Evolutionary conservation across 2,329 filamentous ascomycete species (phyloP).

Genomic region (Penicillium sp.): DNA sequence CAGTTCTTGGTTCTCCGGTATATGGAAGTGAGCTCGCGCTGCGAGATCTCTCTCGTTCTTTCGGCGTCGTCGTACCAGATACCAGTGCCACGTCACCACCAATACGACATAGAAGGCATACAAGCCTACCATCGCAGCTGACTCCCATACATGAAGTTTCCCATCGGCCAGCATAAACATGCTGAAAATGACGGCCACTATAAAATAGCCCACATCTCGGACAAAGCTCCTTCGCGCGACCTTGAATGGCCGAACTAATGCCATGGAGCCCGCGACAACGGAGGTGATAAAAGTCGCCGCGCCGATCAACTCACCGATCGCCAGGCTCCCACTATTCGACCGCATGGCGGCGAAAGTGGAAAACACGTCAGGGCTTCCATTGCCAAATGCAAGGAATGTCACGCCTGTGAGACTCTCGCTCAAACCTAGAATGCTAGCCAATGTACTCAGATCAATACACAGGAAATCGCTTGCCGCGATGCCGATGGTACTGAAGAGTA

Average conservation of each 20-base stretch:
- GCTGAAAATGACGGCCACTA: conserved; percentile 79
- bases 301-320: conserved; percentile 90
- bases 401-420: conserved; percentile 96
- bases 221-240: conserved; percentile 88
- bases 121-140: conserved; percentile 81
- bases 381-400: conserved; percentile 93
- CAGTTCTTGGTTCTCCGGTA: conserved; percentile 57
- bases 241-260: conserved; percentile 88
- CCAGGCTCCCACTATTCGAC: conserved; percentile 94
- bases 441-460: conserved; percentile 92
- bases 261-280: conserved; percentile 96
- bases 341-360: conserved; percentile 98
- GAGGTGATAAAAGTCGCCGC: conserved; percentile 95
- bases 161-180: conserved; percentile 87
- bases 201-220: conserved; percentile 88
- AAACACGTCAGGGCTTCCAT: conserved; percentile 97
- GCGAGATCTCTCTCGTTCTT: conserved; percentile 65
- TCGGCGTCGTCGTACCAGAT: conserved; percentile 62
- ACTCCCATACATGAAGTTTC: conserved; percentile 82
- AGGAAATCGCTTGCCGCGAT: conserved; percentile 99
- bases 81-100: conserved; percentile 92
- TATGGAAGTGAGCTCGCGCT: conserved; percentile 71
- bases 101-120: conserved; percentile 86
- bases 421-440: conserved; percentile 82
- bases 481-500: conserved; percentile 94